phyloP scores from a whole-genome alignment of 2,329 filamentous ascomycete species.

The Fonsecaea pedrosoi region DNA sequence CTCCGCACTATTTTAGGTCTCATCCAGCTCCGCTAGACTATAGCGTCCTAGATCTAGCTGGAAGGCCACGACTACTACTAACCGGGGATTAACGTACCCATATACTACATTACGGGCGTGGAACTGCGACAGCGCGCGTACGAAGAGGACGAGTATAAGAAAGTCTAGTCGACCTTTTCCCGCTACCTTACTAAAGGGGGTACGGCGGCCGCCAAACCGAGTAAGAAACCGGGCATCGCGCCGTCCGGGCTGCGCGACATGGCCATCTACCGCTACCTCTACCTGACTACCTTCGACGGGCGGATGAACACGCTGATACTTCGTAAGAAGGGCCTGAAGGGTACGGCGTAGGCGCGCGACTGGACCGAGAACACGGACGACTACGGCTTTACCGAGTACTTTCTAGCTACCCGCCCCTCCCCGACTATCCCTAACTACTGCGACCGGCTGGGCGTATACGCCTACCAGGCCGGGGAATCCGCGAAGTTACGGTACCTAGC shows the following conservation, averaged over 20 bases:
- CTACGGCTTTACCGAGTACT: neutral
- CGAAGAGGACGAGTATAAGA: neutral
- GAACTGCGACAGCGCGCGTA: neutral
- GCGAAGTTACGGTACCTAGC: neutral
- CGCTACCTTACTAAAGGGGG: neutral
- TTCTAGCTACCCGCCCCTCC: neutral
- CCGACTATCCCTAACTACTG: neutral
- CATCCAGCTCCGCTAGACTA: neutral
- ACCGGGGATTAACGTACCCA: neutral
- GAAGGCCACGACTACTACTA: neutral
- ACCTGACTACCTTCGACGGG: neutral
- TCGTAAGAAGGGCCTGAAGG: neutral
- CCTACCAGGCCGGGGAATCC: neutral
- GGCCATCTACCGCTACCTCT: neutral
- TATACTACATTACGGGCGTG: neutral
- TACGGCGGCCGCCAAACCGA: neutral
- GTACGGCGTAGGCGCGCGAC: neutral
- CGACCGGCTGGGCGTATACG: neutral
- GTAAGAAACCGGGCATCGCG: neutral
- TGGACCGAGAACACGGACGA: neutral
- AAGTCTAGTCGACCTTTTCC: neutral
- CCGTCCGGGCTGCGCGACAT: neutral
- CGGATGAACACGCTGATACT: neutral
- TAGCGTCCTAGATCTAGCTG: neutral
- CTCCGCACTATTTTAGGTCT: neutral